A percentile compares a stretch with the other conserved stretches of the same genome.
phyloP scores from a whole-genome alignment of 1,139 yeast genomes.

The Debaryomyces sp. region DNA sequence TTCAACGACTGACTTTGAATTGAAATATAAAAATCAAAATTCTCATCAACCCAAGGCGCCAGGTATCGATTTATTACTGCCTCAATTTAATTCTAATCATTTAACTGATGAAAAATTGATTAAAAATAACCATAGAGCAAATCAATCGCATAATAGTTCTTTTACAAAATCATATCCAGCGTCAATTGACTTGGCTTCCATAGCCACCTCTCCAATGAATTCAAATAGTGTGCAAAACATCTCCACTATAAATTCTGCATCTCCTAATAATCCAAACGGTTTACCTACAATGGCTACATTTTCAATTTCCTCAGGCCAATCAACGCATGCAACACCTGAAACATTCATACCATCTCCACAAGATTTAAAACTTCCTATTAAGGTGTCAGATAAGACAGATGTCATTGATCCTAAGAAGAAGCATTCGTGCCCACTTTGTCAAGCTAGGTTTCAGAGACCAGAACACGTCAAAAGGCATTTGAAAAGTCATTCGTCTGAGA shows the following conservation, averaged over 20 bases:
- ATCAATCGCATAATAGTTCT: constrained; percentile 17
- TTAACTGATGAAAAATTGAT: constrained; percentile 12
- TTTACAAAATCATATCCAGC: constrained; percentile 44
- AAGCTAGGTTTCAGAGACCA: constrained; percentile 77
- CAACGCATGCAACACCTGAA: constrained; percentile 8
- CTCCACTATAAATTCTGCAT: constrained; percentile 1
- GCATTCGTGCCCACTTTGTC: constrained; percentile 80
- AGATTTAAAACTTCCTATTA: constrained; percentile 26
- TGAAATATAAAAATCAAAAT: constrained; percentile 2
- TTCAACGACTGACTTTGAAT: constrained; percentile 10
- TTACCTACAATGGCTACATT: constrained; percentile 48
- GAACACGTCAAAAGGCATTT: constrained; percentile 92
- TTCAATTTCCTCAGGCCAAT: constrained; percentile 14
- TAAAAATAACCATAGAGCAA: constrained; percentile 9
- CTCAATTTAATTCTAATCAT: constrained; percentile 20
- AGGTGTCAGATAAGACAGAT: constrained; percentile 28
- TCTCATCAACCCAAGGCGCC: constrained; percentile 5
- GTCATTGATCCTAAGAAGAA: constrained; percentile 60
- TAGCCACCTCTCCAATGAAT: constrained; percentile 20
- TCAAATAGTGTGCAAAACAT: background rate
- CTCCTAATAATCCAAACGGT: constrained; percentile 15
- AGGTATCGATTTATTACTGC: constrained; percentile 32
- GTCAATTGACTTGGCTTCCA: constrained; percentile 38
- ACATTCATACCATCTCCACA: constrained; percentile 14
- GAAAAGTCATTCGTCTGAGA: constrained; percentile 85